Evolutionary conservation across 768 basidiomycete genomes (phyloP), one percentile per base, ranked within the genome.

Genomic region (Tricholoma sp.): DNA sequence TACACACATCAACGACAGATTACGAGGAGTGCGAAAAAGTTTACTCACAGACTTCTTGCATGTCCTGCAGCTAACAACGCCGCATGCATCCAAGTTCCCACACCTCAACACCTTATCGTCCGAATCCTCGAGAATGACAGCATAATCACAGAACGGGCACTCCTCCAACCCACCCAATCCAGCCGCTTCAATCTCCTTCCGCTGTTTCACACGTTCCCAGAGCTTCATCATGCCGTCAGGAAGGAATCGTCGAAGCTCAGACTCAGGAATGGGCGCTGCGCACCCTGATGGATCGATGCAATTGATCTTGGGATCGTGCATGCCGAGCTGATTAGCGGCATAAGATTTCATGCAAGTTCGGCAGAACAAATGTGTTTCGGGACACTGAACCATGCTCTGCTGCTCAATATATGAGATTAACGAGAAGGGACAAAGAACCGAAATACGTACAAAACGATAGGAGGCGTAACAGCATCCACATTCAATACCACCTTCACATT

Each of bases 91-190:
- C 66, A 58, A 78, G 69, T 70, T 59, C 6, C 34, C 57, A 50
- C 70, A 71, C 3, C 59, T 54, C 41, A 67, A 86, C 5, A 84
- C 71, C 59, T 76, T 79, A 65, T 83, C 83, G 54, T 77, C 70
- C 49, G 81, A 62, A 34, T 68, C 69, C 34, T 83, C 83, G 50
- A 86, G 83, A 21, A 85, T 77, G 60, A 80, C 81, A 57, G 80
- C 85, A 68, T 79, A 91, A 37, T 88, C 85, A 73, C 89, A 91
- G 58, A 82, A 85, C 7, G 89, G 89, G 65, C 89, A 91, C 59
- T 85, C 85, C 67, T 89, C 88, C n/a, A 91, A 74, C 46, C 84
- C 84, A 22, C 43, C 19, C 37, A 91, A 66, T 3, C 77, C 83
- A 27, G 89, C 88, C 3, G 77, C 79, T 58, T 85, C 82, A 35